A percentile compares a stretch with the other conserved stretches of the same genome.
Conservation (phyloP, 2,329 filamentous ascomycete genomes). For the Penicillium sp. region DNA sequence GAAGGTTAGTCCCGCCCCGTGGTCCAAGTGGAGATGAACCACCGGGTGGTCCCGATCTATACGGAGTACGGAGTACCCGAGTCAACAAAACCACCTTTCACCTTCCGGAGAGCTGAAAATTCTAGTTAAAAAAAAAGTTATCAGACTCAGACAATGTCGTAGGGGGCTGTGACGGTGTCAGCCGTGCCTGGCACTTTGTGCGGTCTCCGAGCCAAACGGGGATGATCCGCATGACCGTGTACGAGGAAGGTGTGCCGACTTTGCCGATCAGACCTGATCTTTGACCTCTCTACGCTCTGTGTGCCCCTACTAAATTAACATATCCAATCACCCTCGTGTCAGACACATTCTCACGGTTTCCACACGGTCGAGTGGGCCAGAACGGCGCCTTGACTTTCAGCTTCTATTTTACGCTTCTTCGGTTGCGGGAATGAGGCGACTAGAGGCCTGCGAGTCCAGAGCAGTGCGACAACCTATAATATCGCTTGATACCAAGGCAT, state of each 20-base stretch:
- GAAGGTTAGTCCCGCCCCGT: conserved; percentile 17
- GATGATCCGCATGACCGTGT: conserved; percentile 14
- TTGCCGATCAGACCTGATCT: conserved; percentile 6
- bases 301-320: background rate
- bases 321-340: conserved; percentile 1
- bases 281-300: conserved; percentile 9
- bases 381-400: background rate
- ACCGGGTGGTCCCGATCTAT: conserved; percentile 7
- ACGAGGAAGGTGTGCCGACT: conserved; percentile 10
- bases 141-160: background rate
- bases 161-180: background rate
- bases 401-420: background rate
- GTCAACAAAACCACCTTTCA: background rate
- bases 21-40: conserved; percentile 11
- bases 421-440: background rate
- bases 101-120: background rate
- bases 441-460: background rate
- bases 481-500: background rate
- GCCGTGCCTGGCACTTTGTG: conserved; percentile 13
- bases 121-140: background rate
- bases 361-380: background rate
- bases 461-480: background rate
- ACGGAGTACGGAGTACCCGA: background rate
- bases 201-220: conserved; percentile 3
- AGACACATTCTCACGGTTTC: background rate